Base-by-base conservation (phyloP, 2,329 filamentous ascomycete genomes). In the Fusarium oxysporum region DNA sequence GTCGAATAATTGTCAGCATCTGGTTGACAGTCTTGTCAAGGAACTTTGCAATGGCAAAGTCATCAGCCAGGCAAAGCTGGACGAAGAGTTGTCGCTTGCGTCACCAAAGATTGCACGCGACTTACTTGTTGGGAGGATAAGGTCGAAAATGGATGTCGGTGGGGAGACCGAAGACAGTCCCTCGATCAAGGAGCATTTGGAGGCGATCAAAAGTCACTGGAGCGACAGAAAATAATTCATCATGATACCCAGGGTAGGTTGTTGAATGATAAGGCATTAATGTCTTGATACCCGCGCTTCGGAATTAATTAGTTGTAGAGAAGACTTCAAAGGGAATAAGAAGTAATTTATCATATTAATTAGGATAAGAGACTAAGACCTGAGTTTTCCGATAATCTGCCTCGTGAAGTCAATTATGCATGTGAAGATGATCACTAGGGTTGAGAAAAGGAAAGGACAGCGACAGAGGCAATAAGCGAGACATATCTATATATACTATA, bases 31-130 rank as follows among this genome's bases (percentile, higher is more conserved):
- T 6, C 65, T 78, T 3, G 73, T 78, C n/a, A 78, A 75, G 16
- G 76, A 73, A n/a, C 43, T 78, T 0, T 78, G 76, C 50, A 71
- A 78, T 30, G 76, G 76, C 6, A 78, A 77, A 13, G 68, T 78
- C 0, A 78, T 78, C 14, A 76, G 61, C 9, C 74, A 77, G 25
- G 72, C 76, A 5, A 78, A 77, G 11, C 28, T 78, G 1, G 74
- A 77, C 3, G 76, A 78, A 6, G 76, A 78, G 1, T 10, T 78
- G 6, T 62, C 71, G 2, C 54, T 77, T 0, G 66, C 40, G 5
- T 78, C 76, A 0, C 73, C 74, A 0, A 78, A 77, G 25, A 77
- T 78, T 59, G 76, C 76, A 8, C 62, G 76, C 7, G 76, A 78
- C 9, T 50, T 78, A n/a, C 59, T 78, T 1, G 51, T 77, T 4